Base-by-base conservation (phyloP, 768 basidiomycete genomes). In the Termitomyces titanicus region DNA sequence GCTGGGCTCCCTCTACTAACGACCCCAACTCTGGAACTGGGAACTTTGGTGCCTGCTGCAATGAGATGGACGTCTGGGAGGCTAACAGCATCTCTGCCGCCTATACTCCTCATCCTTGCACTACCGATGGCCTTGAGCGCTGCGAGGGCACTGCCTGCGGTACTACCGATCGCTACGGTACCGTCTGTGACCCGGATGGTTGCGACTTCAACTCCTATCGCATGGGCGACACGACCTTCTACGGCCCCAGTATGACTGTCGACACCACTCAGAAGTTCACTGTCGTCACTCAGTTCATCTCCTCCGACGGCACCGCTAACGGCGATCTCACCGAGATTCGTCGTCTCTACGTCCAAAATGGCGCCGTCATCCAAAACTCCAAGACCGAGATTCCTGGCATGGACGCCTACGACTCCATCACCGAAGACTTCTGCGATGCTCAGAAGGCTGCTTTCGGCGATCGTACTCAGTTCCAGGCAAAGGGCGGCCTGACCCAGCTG, bases 161-260 rank as follows among this genome's bases (percentile, higher is more conserved):
- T 49, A 68, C 65, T 61, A 59, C 51, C 58, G 62, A 71, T 64
- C 68, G 78, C 53, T 72, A 76, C 66, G 68, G 17, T 13, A 46
- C 45, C 11, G 17, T 29, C 27, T 31, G 27, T 17, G 29, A 46
- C 18, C 45, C 45, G 57, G 79, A 79, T 59, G 81, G 82, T 48
- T 83, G 82, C 67, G 81, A 82, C 62, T 82, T 81, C 77, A 83
- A 82, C 78, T 79, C 82, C 31, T 82, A 64, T 74, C 80, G 80
- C 64, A 73, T 79, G 76, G 80, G 81, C 34, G 65, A 68, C 64
- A 61, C 57, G 54, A 57, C 64, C 48, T 83, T 80, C 76, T 74
- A 75, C 66, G 81, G 80, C 33, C 63, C 64, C 18, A 76, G 76
- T 56, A 60, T 64, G 63, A 79, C 72, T 53, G 74, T 82, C 68